Evolutionary conservation across 768 basidiomycete genomes (phyloP).

Genomic region (Lactarius indigo): DNA sequence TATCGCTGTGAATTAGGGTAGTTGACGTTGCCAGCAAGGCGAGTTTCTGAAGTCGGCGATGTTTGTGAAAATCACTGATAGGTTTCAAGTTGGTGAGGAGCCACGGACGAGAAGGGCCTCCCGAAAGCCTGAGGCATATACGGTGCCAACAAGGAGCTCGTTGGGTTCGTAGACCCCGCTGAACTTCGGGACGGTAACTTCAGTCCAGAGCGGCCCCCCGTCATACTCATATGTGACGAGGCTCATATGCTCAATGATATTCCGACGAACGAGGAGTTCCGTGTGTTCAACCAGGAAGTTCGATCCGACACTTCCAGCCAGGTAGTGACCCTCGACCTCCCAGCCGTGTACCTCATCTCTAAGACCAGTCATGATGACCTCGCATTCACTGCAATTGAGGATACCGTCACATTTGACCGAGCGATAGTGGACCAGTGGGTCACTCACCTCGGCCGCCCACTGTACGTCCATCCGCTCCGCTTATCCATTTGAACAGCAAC

Average conservation of each 20-base stretch:
- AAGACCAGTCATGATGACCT: too few species aligned
- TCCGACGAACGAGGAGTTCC: too few species aligned
- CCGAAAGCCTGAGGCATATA: background rate
- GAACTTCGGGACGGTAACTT: background rate
- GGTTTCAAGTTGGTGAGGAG: background rate
- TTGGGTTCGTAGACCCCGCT: background rate
- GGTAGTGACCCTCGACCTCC: too few species aligned
- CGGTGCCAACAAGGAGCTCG: background rate
- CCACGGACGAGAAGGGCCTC: background rate
- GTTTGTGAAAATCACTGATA: constrained; percentile 23
- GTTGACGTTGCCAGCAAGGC: too few species aligned
- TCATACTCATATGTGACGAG: background rate
- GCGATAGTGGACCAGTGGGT: background rate
- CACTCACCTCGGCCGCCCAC: too few species aligned
- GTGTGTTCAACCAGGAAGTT: too few species aligned
- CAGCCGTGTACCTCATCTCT: too few species aligned
- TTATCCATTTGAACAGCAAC: too few species aligned
- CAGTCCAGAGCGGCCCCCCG: background rate
- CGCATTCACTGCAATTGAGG: background rate
- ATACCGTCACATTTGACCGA: background rate
- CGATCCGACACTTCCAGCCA: too few species aligned
- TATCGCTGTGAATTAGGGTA: background rate
- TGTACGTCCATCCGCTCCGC: too few species aligned
- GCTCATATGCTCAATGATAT: background rate
- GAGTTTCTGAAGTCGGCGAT: too few species aligned